Evolutionary conservation across 2,329 filamentous ascomycete genomes (phyloP).

Genomic region (Trichoderma endophyticum): DNA sequence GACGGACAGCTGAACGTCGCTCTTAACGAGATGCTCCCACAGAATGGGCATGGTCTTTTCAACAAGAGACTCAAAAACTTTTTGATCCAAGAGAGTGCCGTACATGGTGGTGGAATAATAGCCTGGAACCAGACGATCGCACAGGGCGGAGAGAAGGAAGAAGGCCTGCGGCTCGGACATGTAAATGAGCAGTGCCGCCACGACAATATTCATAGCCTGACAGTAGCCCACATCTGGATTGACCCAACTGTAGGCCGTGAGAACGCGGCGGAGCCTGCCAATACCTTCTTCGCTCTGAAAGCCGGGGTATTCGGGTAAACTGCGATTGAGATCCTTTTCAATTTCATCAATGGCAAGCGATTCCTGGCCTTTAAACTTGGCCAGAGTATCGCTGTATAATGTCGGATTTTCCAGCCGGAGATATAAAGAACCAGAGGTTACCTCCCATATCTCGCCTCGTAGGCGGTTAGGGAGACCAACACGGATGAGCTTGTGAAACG

Average conservation of each 20-base stretch:
- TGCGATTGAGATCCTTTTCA: constrained; percentile 95
- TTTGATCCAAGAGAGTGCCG: constrained; percentile 91
- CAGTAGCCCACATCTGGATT: constrained; percentile 96
- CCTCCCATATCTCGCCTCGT: constrained; percentile 92
- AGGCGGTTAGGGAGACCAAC: constrained; percentile 92
- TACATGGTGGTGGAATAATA: constrained; percentile 99
- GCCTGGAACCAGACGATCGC: constrained; percentile 87
- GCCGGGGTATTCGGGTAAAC: constrained; percentile 92
- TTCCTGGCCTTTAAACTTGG: constrained; percentile 78
- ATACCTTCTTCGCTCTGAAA: constrained; percentile 98
- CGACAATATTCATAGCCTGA: constrained; percentile 99
- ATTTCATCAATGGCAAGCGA: constrained; percentile 98
- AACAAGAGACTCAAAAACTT: constrained; percentile 96
- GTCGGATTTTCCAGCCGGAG: constrained; percentile 81
- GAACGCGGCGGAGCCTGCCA: constrained; percentile 77
- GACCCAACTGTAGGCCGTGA: constrained; percentile 97
- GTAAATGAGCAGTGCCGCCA: constrained; percentile 96
- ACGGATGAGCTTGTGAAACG: constrained; percentile 94
- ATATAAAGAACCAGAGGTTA: constrained; percentile 88
- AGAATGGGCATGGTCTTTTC: constrained; percentile 98
- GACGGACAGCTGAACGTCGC: constrained; percentile 93
- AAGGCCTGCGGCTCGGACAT: constrained; percentile 97
- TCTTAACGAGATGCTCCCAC: constrained; percentile 97
- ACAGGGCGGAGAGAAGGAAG: constrained; percentile 85
- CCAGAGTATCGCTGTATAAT: constrained; percentile 77